Percentiles rank a stretch among this genome's conserved stretches.
Evolutionary conservation across 305 asterid species (phyloP).

Genomic region (Euphrasia arctica): DNA sequence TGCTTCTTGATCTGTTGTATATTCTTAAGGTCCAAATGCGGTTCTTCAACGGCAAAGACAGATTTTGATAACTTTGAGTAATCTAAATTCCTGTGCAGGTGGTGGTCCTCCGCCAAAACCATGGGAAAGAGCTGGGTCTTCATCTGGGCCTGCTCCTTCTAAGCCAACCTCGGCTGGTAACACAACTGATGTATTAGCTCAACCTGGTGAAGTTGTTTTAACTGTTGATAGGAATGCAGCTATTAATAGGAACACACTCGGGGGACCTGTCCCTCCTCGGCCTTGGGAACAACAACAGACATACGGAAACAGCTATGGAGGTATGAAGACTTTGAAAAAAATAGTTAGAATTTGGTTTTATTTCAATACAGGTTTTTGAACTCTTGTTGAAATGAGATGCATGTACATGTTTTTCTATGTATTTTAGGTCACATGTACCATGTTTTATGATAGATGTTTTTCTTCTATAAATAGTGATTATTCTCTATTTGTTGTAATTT

Average conservation of each 20-base stretch:
- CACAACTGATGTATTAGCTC: conserved; percentile 87
- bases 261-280: conserved; percentile 83
- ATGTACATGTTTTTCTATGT: not conserved
- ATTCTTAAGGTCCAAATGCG: not conserved
- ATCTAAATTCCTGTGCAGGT: conserved; percentile 35
- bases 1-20: not conserved
- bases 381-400: not conserved
- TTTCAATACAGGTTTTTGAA: not conserved
- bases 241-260: conserved; percentile 53
- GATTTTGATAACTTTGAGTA: not conserved
- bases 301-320: conserved; percentile 74
- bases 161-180: conserved; percentile 87
- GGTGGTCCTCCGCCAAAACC: conserved; percentile 79
- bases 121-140: conserved; percentile 86
- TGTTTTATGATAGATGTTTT: conserved; percentile 4
- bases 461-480: not conserved
- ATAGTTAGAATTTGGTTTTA: not conserved
- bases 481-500: not conserved
- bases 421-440: not conserved
- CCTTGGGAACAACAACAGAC: conserved; percentile 96
- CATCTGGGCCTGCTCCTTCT: conserved; percentile 89
- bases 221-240: conserved; percentile 45
- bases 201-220: conserved; percentile 85
- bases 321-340: conserved; percentile 28
- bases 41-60: not conserved